These are phyloP conservation scores for Rhizophagus sp. DNA, from an alignment of 192 early-diverging fungal species.

Conservation along the genomic window DNA sequence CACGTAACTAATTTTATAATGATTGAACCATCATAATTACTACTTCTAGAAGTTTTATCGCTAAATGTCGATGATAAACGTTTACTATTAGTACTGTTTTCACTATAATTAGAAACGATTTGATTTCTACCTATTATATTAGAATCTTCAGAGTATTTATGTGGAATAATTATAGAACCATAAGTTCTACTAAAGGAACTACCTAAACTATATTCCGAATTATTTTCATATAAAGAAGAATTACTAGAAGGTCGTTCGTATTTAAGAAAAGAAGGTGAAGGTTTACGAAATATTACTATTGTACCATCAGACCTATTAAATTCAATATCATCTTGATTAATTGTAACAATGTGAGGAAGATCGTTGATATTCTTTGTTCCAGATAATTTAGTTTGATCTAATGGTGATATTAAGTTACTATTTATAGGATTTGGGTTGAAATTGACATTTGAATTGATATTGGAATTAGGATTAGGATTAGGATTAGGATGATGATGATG, in stretches of 20 bases:
- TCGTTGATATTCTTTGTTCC: background rate
- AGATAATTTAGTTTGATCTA: background rate
- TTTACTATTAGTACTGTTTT: background rate
- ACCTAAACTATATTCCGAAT: background rate
- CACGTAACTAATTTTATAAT: background rate
- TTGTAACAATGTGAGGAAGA: no score
- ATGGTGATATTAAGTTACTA: background rate
- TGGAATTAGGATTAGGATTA: no score
- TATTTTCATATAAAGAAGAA: background rate
- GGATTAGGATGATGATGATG: no score
- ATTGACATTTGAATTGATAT: no score
- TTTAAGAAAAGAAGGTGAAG: background rate
- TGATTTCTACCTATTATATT: background rate
- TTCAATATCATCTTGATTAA: background rate
- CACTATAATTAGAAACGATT: background rate
- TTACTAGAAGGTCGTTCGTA: background rate
- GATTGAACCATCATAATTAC: background rate
- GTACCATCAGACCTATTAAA: background rate
- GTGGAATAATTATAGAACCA: background rate
- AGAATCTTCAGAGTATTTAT: background rate
- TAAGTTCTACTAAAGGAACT: background rate
- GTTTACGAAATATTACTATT: background rate
- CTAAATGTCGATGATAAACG: background rate
- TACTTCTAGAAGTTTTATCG: background rate
- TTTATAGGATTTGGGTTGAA: no score